These are phyloP conservation scores for Xylaria digitata DNA, from an alignment of 2,329 filamentous ascomycete species.

Conservation along the genomic window DNA sequence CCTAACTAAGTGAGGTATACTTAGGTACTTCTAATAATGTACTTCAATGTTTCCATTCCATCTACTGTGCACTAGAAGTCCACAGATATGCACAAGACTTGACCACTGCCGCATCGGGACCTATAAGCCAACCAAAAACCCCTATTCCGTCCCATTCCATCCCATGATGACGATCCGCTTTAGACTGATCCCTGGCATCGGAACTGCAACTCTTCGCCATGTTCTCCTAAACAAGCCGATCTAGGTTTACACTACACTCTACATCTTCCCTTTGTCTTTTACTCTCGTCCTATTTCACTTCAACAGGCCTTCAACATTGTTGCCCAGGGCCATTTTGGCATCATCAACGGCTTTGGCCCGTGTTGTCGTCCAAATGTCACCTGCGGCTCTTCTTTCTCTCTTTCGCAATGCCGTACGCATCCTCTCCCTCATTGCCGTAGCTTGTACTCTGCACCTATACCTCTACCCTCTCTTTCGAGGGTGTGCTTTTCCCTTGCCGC, in stretches of 20 bases:
- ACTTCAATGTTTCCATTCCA: too few species aligned
- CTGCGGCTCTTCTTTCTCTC: constrained; percentile 63
- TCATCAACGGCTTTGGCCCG: constrained; percentile 47
- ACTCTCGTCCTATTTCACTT: constrained; percentile 20
- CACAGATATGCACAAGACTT: neutral
- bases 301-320: neutral
- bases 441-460: constrained; percentile 83
- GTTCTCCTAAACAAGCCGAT: neutral
- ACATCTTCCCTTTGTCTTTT: neutral
- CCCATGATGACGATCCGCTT: constrained; percentile 5
- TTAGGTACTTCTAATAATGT: too few species aligned
- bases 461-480: constrained; percentile 83
- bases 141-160: constrained; percentile 32
- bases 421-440: constrained; percentile 73
- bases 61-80: too few species aligned
- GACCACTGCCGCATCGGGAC: neutral
- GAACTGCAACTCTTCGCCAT: neutral
- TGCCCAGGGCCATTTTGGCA: constrained; percentile 39
- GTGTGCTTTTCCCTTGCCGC: constrained; percentile 79
- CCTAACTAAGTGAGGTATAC: too few species aligned
- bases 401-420: constrained; percentile 68
- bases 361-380: constrained; percentile 62
- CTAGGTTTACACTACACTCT: neutral
- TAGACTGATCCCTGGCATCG: neutral
- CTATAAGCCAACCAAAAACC: neutral